Evolutionary conservation across 495 filamentous ascomycete genomes (phyloP), one percentile per base, ranked within the genome.

Genomic region (Neurospora pannonica): DNA sequence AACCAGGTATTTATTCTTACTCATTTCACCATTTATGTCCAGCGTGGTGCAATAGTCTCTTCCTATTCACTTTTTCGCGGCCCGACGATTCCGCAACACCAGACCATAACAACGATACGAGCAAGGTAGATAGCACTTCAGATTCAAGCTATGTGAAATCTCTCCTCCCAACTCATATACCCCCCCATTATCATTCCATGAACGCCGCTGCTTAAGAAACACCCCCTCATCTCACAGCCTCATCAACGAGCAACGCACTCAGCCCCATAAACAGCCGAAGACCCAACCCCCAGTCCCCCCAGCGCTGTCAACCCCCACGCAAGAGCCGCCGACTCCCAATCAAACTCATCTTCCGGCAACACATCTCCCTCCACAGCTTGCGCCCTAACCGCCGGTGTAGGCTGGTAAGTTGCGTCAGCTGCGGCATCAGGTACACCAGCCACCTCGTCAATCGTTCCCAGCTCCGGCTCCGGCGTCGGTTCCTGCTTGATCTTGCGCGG

Each of bases 311-410:
- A 71, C 3, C 82, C 82, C 85, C 85, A 86, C 6, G 84, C 82
- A 6, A 87, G 76, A 38, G 85, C 79, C 4, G 80, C 82, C 19
- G 80, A 79, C 71, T 87, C 86, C 84, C 84, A 85, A 54, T 87
- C 85, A 36, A 83, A 78, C 11, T 81, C 83, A 11, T 78, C 76
- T 5, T 77, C 77, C 17, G 79, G 80, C 3, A 82, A 19, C 11
- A 78, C 71, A 73, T 85, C 83, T 0, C 79, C 80, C 72, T 82
- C 78, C 1, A 76, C 73, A 3, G 75, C 28, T 1, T 75, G 77
- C 2, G 70, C 74, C 36, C 71, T 46, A 24, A 77, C 79, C 15
- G 74, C 78, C 19, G 76, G 74, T 1, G 74, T 75, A 10, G 83
- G 82, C 40, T 78, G 71, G 31, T 85, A 85, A 2, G 79, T 72